Conservation (phyloP, 1,284 basidiomycete species). For the Naganishia sp. region DNA sequence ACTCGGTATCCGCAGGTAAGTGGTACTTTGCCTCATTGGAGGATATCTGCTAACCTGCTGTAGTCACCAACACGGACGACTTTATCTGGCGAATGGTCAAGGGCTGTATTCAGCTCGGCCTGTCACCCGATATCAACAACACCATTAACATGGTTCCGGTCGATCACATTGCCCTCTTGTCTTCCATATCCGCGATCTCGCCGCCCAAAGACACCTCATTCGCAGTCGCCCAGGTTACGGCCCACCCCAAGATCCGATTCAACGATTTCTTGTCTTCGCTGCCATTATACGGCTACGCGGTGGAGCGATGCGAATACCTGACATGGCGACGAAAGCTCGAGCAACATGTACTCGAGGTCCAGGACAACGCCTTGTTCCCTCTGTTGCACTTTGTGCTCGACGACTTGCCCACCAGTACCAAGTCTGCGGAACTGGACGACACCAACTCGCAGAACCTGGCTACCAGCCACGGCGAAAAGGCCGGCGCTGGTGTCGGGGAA, state of each 20-base stretch:
- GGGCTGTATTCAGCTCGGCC: constrained; percentile 92
- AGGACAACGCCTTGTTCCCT: constrained; percentile 97
- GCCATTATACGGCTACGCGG: constrained; percentile 75
- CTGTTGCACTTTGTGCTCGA: constrained; percentile 95
- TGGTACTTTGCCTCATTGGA: constrained; percentile 21
- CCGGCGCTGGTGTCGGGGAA: constrained; percentile 72
- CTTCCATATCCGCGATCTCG: constrained; percentile 62
- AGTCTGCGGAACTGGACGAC: constrained; percentile 89
- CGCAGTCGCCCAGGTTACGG: constrained; percentile 83
- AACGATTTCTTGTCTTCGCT: constrained; percentile 82
- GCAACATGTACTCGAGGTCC: constrained; percentile 86
- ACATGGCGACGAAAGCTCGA: constrained; percentile 90
- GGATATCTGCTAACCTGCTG: constrained; percentile 30
- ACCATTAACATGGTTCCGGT: constrained; percentile 98
- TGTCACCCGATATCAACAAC: constrained; percentile 97
- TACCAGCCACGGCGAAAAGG: constrained; percentile 56
- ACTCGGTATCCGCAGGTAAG: constrained; percentile 79
- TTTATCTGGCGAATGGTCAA: constrained; percentile 99
- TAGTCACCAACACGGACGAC: constrained; percentile 98
- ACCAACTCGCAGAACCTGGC: constrained; percentile 73
- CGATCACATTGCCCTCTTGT: constrained; percentile 88
- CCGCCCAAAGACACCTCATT: constrained; percentile 49
- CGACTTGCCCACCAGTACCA: constrained; percentile 94
- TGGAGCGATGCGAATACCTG: constrained; percentile 81
- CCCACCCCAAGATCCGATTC: constrained; percentile 83